Evolutionary conservation across 805 yeast species (phyloP), one percentile per base, ranked within the genome.

Genomic region (Torulaspora maleeae): DNA sequence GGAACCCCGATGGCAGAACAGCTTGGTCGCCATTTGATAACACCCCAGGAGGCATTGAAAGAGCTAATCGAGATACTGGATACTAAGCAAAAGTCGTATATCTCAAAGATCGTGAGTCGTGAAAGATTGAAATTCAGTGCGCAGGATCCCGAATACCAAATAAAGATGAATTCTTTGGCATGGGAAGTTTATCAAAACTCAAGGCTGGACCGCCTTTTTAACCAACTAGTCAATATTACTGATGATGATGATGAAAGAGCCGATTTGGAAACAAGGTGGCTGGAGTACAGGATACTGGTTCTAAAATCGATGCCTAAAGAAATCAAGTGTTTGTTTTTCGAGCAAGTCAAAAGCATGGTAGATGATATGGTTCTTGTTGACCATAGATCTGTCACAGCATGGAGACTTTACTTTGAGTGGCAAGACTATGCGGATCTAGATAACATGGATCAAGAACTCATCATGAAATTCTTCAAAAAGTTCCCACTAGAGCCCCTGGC

Each of bases 351-450:
- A 36, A 78, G 76, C 8, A 72, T 79, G 74, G 78, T 79, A 0
- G 81, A 79, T 11, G 95, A 84, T 28, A 78, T 90, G 82, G 78
- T 89, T 3, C 67, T 83, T 12, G 78, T 91, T 12, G 75, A 78
- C 32, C 77, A 82, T 17, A 73, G 75, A 1, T 79, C 80, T 5
- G 70, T 77, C 29, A 67, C 75, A 25, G 86, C 89, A 1, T 90
- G 96, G 95, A 71, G 74, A 30, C 58, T 82, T 9, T 79, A 78
- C 56, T 76, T 88, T 46, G 93, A 89, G 51, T 84, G 91, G 83
- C 53, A 69, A 20, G 95, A 89, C 61, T 74, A 73, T 6, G 60
- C 59, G 5, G 65, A 71, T 3, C 60, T 88, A 4, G 64, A 69
- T 8, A 73, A 74, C 2, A 59, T 84, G 38, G 82, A 81, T 41